phyloP scores from a whole-genome alignment of 345 rosid genomes.

The Brassica nigra region DNA sequence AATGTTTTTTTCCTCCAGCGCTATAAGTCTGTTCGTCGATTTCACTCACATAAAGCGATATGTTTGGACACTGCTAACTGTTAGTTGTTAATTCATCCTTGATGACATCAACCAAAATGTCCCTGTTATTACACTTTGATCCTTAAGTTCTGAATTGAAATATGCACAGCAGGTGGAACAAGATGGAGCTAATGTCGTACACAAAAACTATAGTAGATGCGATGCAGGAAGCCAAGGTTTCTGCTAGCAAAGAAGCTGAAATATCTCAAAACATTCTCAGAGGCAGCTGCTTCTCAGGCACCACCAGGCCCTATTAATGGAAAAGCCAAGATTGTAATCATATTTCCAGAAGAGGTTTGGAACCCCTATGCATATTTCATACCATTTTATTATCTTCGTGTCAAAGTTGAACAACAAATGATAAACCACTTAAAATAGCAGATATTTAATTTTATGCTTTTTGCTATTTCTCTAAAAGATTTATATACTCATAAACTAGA shows the following conservation, averaged over 20 bases:
- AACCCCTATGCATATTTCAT: background rate
- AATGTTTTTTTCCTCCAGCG: too few species aligned
- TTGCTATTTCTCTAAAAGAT: background rate
- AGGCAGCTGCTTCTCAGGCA: constrained; percentile 36
- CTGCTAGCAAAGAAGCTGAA: constrained; percentile 45
- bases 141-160: background rate
- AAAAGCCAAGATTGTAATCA: constrained; percentile 56
- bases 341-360: background rate
- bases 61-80: too few species aligned
- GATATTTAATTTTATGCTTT: background rate
- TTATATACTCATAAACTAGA: background rate
- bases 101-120: background rate
- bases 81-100: background rate
- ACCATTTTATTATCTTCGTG: too few species aligned
- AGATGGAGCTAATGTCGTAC: constrained; percentile 65
- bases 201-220: constrained; percentile 55
- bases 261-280: constrained; percentile 39
- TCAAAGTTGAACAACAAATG: background rate
- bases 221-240: constrained; percentile 46
- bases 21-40: too few species aligned
- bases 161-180: constrained; percentile 55
- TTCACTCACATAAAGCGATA: too few species aligned
- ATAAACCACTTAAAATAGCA: background rate
- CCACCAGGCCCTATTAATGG: constrained; percentile 42
- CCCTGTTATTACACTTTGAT: background rate